phyloP scores from a whole-genome alignment of 805 yeast genomes.

The Hanseniaspora osmophila region DNA sequence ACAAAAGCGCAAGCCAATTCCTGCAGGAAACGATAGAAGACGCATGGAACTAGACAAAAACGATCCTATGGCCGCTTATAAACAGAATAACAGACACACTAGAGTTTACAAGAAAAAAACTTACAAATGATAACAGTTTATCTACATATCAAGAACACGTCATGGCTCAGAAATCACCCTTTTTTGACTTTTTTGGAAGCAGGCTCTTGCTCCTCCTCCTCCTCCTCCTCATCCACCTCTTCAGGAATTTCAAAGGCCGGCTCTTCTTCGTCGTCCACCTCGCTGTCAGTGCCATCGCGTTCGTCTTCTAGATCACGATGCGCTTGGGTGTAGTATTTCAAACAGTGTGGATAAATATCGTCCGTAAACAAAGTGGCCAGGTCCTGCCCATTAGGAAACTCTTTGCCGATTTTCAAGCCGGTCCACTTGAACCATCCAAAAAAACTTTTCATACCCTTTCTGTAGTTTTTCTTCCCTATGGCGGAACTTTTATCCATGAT shows the following conservation, averaged over 20 bases:
- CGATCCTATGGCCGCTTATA: neutral
- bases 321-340: constrained; percentile 68
- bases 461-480: constrained; percentile 47
- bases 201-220: constrained; percentile 1
- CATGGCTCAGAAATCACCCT: neutral
- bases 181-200: neutral
- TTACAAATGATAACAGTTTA: neutral
- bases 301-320: constrained; percentile 49
- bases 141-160: neutral
- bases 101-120: neutral
- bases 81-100: neutral
- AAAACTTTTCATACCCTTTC: constrained; percentile 67
- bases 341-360: constrained; percentile 75
- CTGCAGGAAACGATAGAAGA: neutral
- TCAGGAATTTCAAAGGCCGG: constrained; percentile 10
- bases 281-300: constrained; percentile 39
- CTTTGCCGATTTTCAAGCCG: constrained; percentile 63
- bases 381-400: constrained; percentile 65
- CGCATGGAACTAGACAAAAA: neutral
- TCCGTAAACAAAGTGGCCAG: constrained; percentile 60
- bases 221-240: constrained; percentile 14
- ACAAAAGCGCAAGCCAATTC: neutral
- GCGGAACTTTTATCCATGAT: constrained; percentile 33
- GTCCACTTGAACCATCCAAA: constrained; percentile 85
- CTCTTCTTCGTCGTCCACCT: constrained; percentile 24